Base-by-base conservation (phyloP, 129 eudicot genomes). In the Apium graveolens region DNA sequence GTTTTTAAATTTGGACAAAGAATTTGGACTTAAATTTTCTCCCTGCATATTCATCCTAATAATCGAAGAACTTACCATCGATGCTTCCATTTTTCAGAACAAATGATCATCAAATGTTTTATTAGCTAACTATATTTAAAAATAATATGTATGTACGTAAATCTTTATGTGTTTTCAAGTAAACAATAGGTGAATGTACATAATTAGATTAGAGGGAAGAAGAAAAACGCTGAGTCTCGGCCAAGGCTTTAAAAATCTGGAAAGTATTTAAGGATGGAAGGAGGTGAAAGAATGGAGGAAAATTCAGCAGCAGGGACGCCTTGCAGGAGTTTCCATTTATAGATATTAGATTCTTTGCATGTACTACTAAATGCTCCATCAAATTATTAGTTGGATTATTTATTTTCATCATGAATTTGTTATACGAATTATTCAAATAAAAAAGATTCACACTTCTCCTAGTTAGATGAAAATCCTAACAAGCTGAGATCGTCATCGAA, bases 1-100 rank as follows among this genome's bases (percentile, higher is more conserved):
- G 80, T 78, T 86, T 55, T 68, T 70, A 69, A 70, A 62, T 79
- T 68, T 81, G 16, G 48, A 24, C 76, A 32, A 24, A 2, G 51
- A 75, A 75, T 46, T 66, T 24, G 76, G n/a, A 41, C 44, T 37
- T 0, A 2, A 29, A 75, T 81, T 74, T 69, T 5, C 38, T 14
- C 74, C 74, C 38, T 17, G 74, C 74, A 69, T 14, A 0, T 35
- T 69, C 74, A 69, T 69, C 6, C 42, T 16, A 35, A 13, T 11
- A 69, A 69, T 34, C 21, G 74, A 6, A 69, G 44, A 69, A 69
- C 74, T 18, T 21, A 69, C 20, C 72, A 66, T 66, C 39, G 72
- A 66, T 32, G 72, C 18, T 35, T 69, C 44, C 74, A 69, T 69
- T 18, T 17, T 35, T 69, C 65, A 51, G 11, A 51, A 20, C 62